Base-by-base conservation (phyloP, 2,329 filamentous ascomycete genomes). In the Sclerotinia trifoliorum region DNA sequence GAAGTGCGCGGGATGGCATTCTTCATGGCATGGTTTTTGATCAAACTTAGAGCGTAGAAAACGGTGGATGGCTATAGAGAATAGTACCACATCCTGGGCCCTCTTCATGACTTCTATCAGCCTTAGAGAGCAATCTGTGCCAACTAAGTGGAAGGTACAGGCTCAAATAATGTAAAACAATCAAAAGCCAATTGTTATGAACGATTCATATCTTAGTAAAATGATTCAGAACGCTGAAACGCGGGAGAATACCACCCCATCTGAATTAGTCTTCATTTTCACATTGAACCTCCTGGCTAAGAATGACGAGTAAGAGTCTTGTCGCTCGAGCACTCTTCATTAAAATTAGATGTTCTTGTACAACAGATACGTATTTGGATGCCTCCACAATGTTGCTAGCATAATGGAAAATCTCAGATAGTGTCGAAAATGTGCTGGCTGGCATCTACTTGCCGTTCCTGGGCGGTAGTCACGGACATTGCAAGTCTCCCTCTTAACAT, bases 61-160 rank as follows among this genome's bases (percentile, higher is more conserved):
- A 29, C 29, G 10, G 35, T 32, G n/a, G 3, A 44, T 42, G 62
- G 17, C 19, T 74, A 81, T 3, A 69, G 74, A 7, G 71, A 71
- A 11, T 78, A 78, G 10, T 79, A 80, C 0, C 78, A 79, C 70
- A 77, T 82, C 0, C 71, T 84, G 5, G 88, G 88, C 0, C 86
- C 87, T 8, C 79, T 91, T 10, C 88, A 90, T 77, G 88, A 87
- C 2, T 87, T 0, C 85, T 0, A 80, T 87, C 35, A 42, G 83
- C 0, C 78, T 88, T 58, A 87, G 89, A 75, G 86, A 89, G 62
- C 85, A 86, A 17, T 89, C 88, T 83, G 88, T 39, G 79, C 89
- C 51, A 83, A 83, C 67, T 81, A 81, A 68, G 72, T 71, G 10
- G 66, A 42, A 2, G 3, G 74, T 74, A 24, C 58, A 62, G 26